Percentiles rank a stretch among this genome's conserved stretches.
Evolutionary conservation across 345 rosid genomes (phyloP).

Genomic region (Salix arbutifolia): DNA sequence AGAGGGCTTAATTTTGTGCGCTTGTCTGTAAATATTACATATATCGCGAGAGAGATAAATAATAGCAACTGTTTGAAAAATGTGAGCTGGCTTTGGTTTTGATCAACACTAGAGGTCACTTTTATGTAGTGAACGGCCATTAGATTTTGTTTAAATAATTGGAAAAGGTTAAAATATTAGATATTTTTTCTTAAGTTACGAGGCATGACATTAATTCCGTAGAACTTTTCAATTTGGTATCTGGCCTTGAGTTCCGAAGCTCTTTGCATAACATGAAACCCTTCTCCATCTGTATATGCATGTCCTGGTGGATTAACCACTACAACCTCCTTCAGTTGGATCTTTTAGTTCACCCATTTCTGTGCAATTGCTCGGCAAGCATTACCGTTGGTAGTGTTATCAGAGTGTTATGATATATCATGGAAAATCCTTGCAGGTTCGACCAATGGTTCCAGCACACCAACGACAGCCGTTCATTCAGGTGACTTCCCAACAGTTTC

Average conservation of each 20-base stretch:
- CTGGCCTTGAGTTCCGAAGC: not conserved
- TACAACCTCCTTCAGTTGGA: constrained; percentile 36
- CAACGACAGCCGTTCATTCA: constrained; percentile 65
- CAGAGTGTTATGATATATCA: not conserved
- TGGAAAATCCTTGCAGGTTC: constrained; percentile 46
- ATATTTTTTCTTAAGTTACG: not conserved
- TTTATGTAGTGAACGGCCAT: not conserved
- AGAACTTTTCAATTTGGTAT: not conserved
- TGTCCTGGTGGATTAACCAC: constrained; percentile 22
- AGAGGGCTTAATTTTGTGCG: not conserved
- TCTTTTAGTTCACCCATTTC: constrained; percentile 25
- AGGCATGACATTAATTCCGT: not conserved
- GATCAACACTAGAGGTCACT: not conserved
- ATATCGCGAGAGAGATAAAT: not conserved
- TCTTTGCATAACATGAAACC: not conserved
- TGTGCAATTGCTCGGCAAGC: constrained; percentile 21
- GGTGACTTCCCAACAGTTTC: constrained; percentile 61
- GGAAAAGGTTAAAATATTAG: not conserved
- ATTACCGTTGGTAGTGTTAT: constrained; percentile 1
- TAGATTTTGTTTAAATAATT: no score
- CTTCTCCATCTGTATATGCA: not conserved
- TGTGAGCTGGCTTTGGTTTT: not conserved
- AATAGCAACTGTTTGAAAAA: not conserved
- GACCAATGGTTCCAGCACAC: constrained; percentile 57
- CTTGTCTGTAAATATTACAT: not conserved